Percentiles rank a stretch among this genome's conserved stretches.
phyloP scores from a whole-genome alignment of 768 basidiomycete species.

The Leccinum imitatum region DNA sequence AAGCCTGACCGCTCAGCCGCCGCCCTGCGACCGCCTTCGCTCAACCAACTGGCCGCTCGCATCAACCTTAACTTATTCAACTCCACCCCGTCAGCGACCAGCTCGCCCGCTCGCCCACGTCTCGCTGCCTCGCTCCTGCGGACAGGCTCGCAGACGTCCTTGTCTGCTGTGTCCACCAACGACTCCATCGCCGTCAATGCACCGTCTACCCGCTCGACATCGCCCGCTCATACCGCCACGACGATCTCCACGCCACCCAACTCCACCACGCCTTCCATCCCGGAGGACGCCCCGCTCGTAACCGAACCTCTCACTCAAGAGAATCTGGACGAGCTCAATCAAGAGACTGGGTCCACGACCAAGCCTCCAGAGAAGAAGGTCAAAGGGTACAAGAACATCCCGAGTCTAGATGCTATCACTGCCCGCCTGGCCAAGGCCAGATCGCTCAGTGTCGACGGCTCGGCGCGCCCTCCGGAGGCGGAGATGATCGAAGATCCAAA shows the following conservation, averaged over 20 bases:
- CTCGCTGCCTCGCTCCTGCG: constrained; percentile 73
- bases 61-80: constrained; percentile 49
- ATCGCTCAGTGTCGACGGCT: constrained; percentile 56
- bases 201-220: constrained; percentile 64
- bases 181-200: constrained; percentile 71
- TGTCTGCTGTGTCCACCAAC: constrained; percentile 45
- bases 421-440: constrained; percentile 72
- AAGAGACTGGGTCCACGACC: constrained; percentile 42
- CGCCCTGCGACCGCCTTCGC: constrained; percentile 57
- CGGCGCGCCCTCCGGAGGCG: constrained; percentile 69
- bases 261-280: constrained; percentile 41
- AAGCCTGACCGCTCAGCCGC: constrained; percentile 39
- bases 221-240: constrained; percentile 54
- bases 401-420: constrained; percentile 82
- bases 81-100: constrained; percentile 21
- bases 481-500: constrained; percentile 82
- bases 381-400: constrained; percentile 84
- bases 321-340: constrained; percentile 61
- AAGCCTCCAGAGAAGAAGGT: constrained; percentile 38
- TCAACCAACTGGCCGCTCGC: constrained; percentile 80
- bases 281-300: constrained; percentile 35
- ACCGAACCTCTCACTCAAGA: constrained; percentile 60
- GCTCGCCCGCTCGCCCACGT: constrained; percentile 54
- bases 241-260: constrained; percentile 41
- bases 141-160: constrained; percentile 54